Conservation (phyloP, 2,329 filamentous ascomycete genomes). For the Phoma herbarum region DNA sequence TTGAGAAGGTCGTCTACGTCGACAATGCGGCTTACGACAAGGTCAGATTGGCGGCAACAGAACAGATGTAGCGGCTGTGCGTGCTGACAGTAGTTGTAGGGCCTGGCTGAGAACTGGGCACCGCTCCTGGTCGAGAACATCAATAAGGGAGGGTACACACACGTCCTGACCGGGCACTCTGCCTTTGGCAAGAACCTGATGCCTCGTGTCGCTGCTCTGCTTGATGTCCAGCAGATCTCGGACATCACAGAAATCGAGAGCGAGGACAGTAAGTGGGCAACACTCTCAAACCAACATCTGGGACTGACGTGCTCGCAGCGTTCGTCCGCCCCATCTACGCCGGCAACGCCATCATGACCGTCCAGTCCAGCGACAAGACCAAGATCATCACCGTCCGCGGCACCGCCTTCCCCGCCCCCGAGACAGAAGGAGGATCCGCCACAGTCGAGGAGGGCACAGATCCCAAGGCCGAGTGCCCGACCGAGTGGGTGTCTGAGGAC, state of each 20-base stretch:
- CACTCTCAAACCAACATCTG: background rate
- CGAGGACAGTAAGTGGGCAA: constrained; percentile 73
- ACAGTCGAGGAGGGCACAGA: constrained; percentile 83
- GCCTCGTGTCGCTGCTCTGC: constrained; percentile 87
- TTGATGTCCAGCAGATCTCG: constrained; percentile 92
- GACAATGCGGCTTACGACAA: constrained; percentile 93
- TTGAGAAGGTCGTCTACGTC: constrained; percentile 90
- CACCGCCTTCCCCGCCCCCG: constrained; percentile 84
- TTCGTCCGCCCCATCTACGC: constrained; percentile 98
- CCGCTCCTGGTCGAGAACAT: constrained; percentile 94
- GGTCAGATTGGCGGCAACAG: constrained; percentile 58
- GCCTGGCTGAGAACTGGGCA: constrained; percentile 93
- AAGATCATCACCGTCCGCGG: constrained; percentile 94
- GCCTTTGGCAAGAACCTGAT: constrained; percentile 96
- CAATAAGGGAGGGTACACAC: constrained; percentile 92
- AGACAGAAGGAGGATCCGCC: constrained; percentile 76
- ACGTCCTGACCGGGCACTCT: constrained; percentile 88
- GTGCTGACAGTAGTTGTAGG: constrained; percentile 54
- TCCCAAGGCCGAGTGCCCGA: constrained; percentile 75
- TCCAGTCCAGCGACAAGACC: constrained; percentile 84
- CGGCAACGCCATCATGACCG: constrained; percentile 95
- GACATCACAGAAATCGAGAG: constrained; percentile 87
- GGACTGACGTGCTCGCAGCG: constrained; percentile 54
- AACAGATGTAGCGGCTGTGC: background rate
- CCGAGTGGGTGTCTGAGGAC: constrained; percentile 94